A percentile compares a stretch with the other conserved stretches of the same genome.
These are phyloP conservation scores for Wallacemonas sp. DNA, from an alignment of 208 protist genomes.

Conservation along the genomic window DNA sequence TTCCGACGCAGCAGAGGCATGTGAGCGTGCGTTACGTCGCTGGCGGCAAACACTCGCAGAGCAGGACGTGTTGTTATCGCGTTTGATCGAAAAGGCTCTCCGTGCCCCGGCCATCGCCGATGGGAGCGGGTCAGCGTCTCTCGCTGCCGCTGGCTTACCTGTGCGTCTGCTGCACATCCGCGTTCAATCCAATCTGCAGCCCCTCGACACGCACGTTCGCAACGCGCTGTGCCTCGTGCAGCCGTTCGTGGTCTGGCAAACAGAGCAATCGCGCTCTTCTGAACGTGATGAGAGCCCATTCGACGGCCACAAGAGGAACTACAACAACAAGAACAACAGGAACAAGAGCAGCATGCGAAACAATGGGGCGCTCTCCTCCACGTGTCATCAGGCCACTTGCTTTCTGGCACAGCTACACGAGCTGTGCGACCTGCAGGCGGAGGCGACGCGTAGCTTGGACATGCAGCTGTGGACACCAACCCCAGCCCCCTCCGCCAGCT, in stretches of 20 bases:
- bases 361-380: not conserved
- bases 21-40: not conserved
- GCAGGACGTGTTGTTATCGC: not conserved
- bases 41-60: conserved; percentile 2
- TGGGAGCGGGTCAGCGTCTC: not conserved
- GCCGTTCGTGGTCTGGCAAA: not conserved
- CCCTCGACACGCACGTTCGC: not conserved
- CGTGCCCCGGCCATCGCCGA: no score
- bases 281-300: no score
- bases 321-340: no score
- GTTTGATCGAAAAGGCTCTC: not conserved
- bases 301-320: no score
- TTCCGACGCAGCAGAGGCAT: not conserved
- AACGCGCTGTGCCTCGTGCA: not conserved
- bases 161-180: conserved; percentile 5
- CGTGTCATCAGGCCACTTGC: not conserved
- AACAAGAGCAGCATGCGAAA: no score
- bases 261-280: not conserved
- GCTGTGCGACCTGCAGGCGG: conserved; percentile 21
- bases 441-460: conserved; percentile 25
- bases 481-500: not conserved
- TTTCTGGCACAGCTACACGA: conserved; percentile 3
- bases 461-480: conserved; percentile 10
- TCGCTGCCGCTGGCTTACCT: conserved; percentile 4
- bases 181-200: conserved; percentile 2